These are phyloP conservation scores for Farysia itapuensis DNA, from an alignment of 1,284 basidiomycete genomes.

Conservation along the genomic window DNA sequence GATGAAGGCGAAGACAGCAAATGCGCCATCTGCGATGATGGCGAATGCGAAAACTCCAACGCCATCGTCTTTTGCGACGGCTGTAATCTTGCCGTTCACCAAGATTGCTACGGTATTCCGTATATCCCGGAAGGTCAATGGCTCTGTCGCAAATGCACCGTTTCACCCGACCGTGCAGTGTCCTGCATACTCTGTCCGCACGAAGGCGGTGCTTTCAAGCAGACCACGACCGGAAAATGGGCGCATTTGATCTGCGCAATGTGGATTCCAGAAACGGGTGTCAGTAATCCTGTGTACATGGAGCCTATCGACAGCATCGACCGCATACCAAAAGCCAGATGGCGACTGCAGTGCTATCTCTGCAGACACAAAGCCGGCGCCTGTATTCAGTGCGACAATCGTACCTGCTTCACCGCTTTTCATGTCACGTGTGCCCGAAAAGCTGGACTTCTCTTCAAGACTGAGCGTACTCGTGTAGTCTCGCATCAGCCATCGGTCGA, in stretches of 20 bases:
- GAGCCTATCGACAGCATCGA: slow-evolving; percentile 93
- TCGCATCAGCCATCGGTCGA: slow-evolving; percentile 37
- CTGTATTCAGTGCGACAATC: slow-evolving; percentile 94
- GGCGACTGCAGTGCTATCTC: slow-evolving; percentile 85
- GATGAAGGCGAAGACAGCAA: slow-evolving; percentile 64
- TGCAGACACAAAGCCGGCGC: slow-evolving; percentile 83
- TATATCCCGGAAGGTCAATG: slow-evolving; percentile 99
- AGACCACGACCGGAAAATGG: slow-evolving; percentile 90
- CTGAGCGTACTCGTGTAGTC: slow-evolving; percentile 37
- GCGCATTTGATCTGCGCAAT: slow-evolving; percentile 95
- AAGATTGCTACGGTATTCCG: slow-evolving; percentile 98
- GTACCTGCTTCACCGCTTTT: slow-evolving; percentile 88
- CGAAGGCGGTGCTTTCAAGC: slow-evolving; percentile 97
- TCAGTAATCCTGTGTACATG: slow-evolving; percentile 96
- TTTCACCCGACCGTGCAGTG: slow-evolving; percentile 93
- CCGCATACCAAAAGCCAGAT: slow-evolving; percentile 82
- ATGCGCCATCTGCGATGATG: slow-evolving; percentile 96
- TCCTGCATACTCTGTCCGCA: slow-evolving; percentile 91
- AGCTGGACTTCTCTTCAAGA: slow-evolving; percentile 48
- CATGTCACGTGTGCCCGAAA: slow-evolving; percentile 88
- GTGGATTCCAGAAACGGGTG: slow-evolving; percentile 93
- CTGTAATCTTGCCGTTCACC: slow-evolving; percentile 97
- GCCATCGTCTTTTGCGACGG: slow-evolving; percentile 99
- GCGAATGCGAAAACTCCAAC: slow-evolving; percentile 97
- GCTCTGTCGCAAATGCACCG: slow-evolving; percentile 97